Evolutionary conservation across 2,329 filamentous ascomycete genomes (phyloP), one percentile per base, ranked within the genome.

Genomic region (Dryadomyces quercivorus): DNA sequence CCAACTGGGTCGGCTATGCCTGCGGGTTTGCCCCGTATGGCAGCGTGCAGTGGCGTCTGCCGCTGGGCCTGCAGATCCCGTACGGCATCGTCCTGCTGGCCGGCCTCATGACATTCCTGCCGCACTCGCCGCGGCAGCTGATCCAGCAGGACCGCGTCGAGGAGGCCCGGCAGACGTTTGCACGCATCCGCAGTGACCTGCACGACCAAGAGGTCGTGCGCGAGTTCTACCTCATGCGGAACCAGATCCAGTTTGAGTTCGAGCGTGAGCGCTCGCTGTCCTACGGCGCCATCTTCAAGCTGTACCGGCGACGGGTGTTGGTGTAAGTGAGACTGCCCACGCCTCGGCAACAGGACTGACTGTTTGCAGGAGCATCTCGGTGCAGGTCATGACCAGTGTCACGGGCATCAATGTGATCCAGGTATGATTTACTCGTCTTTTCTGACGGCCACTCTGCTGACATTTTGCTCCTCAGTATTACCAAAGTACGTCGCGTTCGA

Each of bases 331-430:
- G 3, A 77, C 21, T 60, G 66, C 4, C 64, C 68, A 1, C 64
- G 72, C 47, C 3, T 18, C 42, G 2, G 4, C 70, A 75, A 55
- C 47, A 36, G 2, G 2, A 18, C 47, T 49, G n/a, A 49, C 47
- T 6, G 15, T 7, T 5, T 16, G 10, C 16, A 49, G 47, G 7
- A 20, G 16, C 16, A 76, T 80, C 59, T 72, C 73, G 2, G 77
- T 78, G 3, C 76, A 80, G 63, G 78, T 75, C 2, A 77, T 80
- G 75, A 80, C 76, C 0, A 73, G 70, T 59, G 61, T 80, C 42
- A 80, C 77, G 1, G 77, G 77, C 10, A 73, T 80, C 40, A 80
- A 80, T 60, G 77, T 80, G 1, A 79, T 80, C 43, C 76, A 52
- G 51, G 36, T 40, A 40, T 16, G 36, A 31, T 5, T 31, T 40